Evolutionary conservation across 192 early-diverging fungal species (phyloP).

Genomic region (Lunasporangiospora selenospora): DNA sequence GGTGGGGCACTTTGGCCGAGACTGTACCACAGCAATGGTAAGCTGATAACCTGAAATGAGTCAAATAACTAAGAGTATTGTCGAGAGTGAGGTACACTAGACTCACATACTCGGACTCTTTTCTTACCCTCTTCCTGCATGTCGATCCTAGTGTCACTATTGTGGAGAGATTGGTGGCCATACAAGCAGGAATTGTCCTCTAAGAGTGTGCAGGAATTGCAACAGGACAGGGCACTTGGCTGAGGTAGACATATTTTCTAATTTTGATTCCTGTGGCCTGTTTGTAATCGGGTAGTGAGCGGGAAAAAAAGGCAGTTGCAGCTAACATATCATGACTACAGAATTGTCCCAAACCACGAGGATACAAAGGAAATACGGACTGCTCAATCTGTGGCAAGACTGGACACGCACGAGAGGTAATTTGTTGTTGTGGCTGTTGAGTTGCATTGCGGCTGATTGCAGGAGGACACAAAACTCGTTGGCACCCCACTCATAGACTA

Average conservation of each 20-base stretch:
- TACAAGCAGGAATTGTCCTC: slow-evolving; percentile 1
- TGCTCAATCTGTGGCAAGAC: slow-evolving; percentile 12
- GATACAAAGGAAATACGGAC: background rate
- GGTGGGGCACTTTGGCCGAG: slow-evolving; percentile 12
- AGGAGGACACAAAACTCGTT: too few relatives aligned
- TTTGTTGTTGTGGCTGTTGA: too few relatives aligned
- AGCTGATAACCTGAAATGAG: too few relatives aligned
- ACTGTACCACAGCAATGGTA: slow-evolving; percentile 13
- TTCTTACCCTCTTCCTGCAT: too few relatives aligned
- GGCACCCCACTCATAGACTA: too few relatives aligned
- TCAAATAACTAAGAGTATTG: too few relatives aligned
- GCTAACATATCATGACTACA: too few relatives aligned
- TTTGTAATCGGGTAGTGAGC: too few relatives aligned
- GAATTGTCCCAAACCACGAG: slow-evolving; percentile 10
- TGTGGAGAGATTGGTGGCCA: slow-evolving; percentile 32
- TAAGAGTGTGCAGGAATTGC: slow-evolving; percentile 20
- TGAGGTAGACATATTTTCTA: slow-evolving; percentile 1
- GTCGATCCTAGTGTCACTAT: slow-evolving; percentile 15
- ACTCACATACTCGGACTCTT: too few relatives aligned
- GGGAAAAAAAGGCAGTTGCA: too few relatives aligned
- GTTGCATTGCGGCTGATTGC: too few relatives aligned
- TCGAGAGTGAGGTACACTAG: too few relatives aligned
- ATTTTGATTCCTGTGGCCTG: background rate
- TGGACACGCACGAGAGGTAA: slow-evolving; percentile 27
- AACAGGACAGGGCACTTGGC: slow-evolving; percentile 26